Evolutionary conservation across 2,329 filamentous ascomycete genomes (phyloP).

Genomic region (Onygenales sp.): DNA sequence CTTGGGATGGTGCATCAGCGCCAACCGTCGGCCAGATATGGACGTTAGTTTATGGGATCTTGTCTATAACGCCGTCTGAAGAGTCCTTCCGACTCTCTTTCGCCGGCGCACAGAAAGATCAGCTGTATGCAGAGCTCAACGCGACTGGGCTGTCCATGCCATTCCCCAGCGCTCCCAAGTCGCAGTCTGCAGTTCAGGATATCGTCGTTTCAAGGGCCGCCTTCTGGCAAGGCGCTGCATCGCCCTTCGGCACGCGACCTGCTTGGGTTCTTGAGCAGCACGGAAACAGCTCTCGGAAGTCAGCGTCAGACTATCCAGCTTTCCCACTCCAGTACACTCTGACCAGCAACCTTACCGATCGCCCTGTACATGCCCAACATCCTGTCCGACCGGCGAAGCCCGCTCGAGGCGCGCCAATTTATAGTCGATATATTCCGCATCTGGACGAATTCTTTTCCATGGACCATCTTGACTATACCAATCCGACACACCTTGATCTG

Average conservation of each 20-base stretch:
- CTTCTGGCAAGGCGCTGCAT: conserved; percentile 63
- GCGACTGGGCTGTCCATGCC: conserved; percentile 33
- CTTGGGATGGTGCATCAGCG: conserved; percentile 21
- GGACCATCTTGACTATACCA: conserved; percentile 58
- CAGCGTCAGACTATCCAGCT: conserved; percentile 19
- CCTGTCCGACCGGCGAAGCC: conserved; percentile 65
- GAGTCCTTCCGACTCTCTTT: conserved; percentile 28
- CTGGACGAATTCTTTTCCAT: conserved; percentile 69
- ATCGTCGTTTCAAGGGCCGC: conserved; percentile 44
- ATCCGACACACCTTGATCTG: conserved; percentile 55
- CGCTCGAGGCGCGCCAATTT: conserved; percentile 57
- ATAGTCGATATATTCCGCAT: conserved; percentile 70
- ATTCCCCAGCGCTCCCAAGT: conserved; percentile 30
- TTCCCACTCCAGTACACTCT: conserved; percentile 30
- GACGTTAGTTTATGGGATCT: conserved; percentile 30
- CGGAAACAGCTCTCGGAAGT: conserved; percentile 16
- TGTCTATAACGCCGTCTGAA: conserved; percentile 20
- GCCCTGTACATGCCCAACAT: conserved; percentile 53
- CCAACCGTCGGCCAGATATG: conserved; percentile 30
- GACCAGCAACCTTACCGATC: conserved; percentile 39
- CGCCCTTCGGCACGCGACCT: conserved; percentile 55
- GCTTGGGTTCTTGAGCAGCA: conserved; percentile 48
- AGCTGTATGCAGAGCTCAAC: conserved; percentile 21
- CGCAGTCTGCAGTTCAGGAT: conserved; percentile 23
- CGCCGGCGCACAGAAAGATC: conserved; percentile 17